A percentile compares a stretch with the other conserved stretches of the same genome.
Evolutionary conservation across 495 filamentous ascomycete genomes (phyloP).

Genomic region (Lepraria neglecta): DNA sequence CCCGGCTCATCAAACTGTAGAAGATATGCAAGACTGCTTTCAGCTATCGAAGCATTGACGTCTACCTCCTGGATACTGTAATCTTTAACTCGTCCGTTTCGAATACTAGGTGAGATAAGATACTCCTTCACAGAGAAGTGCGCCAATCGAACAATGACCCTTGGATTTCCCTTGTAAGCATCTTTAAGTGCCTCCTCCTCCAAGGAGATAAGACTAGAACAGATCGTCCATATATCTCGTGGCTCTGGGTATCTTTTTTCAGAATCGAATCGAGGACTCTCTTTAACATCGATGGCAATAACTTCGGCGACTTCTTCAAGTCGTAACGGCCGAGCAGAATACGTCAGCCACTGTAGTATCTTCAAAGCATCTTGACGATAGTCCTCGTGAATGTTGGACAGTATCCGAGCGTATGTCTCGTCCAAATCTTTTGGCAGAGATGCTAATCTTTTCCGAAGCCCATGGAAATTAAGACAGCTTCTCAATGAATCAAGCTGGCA

Average conservation of each 20-base stretch:
- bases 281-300: constrained; percentile 16
- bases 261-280: constrained; percentile 9
- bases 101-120: constrained; percentile 19
- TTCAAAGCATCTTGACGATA: constrained; percentile 24
- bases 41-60: constrained; percentile 28
- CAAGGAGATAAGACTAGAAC: constrained; percentile 22
- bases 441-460: constrained; percentile 30
- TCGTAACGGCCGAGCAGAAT: constrained; percentile 24
- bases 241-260: constrained; percentile 12
- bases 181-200: constrained; percentile 1
- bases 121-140: constrained; percentile 35
- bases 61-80: constrained; percentile 20
- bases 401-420: constrained; percentile 37
- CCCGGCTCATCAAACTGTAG: constrained; percentile 22
- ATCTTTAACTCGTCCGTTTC: not conserved
- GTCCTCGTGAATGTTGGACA: constrained; percentile 29
- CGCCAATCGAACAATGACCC: constrained; percentile 27
- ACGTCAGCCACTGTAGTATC: constrained; percentile 33
- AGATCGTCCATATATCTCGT: constrained; percentile 22
- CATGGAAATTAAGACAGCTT: constrained; percentile 27
- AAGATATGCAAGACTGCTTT: constrained; percentile 30
- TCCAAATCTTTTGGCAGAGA: constrained; percentile 35
- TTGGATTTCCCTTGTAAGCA: not conserved
- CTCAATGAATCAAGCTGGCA: constrained; percentile 38
- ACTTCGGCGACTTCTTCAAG: constrained; percentile 32